These are phyloP conservation scores for Aureobasidium subglaciale DNA, from an alignment of 2,329 filamentous ascomycete species.

Conservation along the genomic window DNA sequence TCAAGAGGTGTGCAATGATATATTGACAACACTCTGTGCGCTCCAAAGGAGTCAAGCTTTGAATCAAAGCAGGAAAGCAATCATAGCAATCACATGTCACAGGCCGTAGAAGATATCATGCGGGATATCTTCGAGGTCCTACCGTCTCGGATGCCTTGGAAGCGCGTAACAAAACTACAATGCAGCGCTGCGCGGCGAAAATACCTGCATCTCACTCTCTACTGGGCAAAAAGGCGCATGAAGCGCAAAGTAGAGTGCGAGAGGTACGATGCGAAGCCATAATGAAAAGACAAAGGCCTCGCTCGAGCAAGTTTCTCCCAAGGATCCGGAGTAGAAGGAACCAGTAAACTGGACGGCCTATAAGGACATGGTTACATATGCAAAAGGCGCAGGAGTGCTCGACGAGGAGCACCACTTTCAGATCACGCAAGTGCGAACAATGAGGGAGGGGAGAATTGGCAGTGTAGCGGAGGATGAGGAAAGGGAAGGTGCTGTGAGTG, in stretches of 20 bases:
- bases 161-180: slow-evolving; percentile 38
- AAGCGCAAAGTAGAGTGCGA: slow-evolving; percentile 42
- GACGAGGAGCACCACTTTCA: slow-evolving; percentile 62
- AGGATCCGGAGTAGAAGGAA: slow-evolving; percentile 74
- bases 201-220: slow-evolving; percentile 16
- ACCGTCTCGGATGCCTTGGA: slow-evolving; percentile 55
- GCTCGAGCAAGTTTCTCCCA: slow-evolving; percentile 59
- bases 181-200: slow-evolving; percentile 16
- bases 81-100: slow-evolving; percentile 34
- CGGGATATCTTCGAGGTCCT: slow-evolving; percentile 49
- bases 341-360: slow-evolving; percentile 71
- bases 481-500: slow-evolving; percentile 29
- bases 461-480: slow-evolving; percentile 21
- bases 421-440: slow-evolving; percentile 51
- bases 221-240: slow-evolving; percentile 13
- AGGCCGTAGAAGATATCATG: slow-evolving; percentile 37
- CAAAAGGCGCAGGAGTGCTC: slow-evolving; percentile 76
- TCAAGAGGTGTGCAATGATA: slow-evolving; percentile 24
- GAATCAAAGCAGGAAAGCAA: slow-evolving; percentile 21
- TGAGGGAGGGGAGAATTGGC: slow-evolving; percentile 18
- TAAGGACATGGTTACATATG: slow-evolving; percentile 85
- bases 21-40: slow-evolving; percentile 39
- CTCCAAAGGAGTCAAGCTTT: slow-evolving; percentile 12
- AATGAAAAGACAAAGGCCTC: slow-evolving; percentile 63
- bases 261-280: slow-evolving; percentile 31